Evolutionary conservation across 1,284 basidiomycete species (phyloP), one percentile per base, ranked within the genome.

Genomic region (Volvariella volvacea): DNA sequence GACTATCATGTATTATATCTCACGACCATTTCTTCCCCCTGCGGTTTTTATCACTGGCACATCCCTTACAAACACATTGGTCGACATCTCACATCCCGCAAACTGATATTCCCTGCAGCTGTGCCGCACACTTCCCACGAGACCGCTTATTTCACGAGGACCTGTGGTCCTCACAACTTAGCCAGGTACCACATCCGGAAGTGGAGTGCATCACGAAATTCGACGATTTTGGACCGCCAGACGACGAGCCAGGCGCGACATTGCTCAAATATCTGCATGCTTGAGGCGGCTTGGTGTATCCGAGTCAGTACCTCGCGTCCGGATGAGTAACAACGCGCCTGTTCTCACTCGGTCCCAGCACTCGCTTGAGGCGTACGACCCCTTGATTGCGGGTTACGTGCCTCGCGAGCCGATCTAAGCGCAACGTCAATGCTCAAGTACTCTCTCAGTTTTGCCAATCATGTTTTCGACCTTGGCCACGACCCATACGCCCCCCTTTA

Each of bases 351-450:
- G 63, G 60, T 28, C 68, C 72, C 76, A 67, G 73, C 67, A 62
- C 57, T 69, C 65, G 70, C 72, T 78, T 56, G 74, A 76, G 74
- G 74, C 71, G 77, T 16, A 81, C 78, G 79, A 81, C 78, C 80
- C 75, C 82, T 84, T 86, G 47, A 61, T 55, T 84, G 83, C 12
- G 74, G 80, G 79, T 80, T 75, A 66, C 78, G 78, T 80, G 72
- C 71, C 73, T 80, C 74, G 76, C 73, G 66, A 68, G 74, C 60
- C 66, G 81, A 81, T 64, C 84, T 60, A 83, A 68, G 59, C 80
- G 81, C 80, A 60, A 73, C 72, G 64, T 53, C 43, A 30, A 40
- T 50, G 42, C 45, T 42, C 32, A 19, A 38, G 17, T 21, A 7
- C 16, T 14, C 9, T 42, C 42, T 55, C 54, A 53, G 43, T 45